Evolutionary conservation across 257 asterid genomes (phyloP).

Genomic region (Cruciata laevipes): DNA sequence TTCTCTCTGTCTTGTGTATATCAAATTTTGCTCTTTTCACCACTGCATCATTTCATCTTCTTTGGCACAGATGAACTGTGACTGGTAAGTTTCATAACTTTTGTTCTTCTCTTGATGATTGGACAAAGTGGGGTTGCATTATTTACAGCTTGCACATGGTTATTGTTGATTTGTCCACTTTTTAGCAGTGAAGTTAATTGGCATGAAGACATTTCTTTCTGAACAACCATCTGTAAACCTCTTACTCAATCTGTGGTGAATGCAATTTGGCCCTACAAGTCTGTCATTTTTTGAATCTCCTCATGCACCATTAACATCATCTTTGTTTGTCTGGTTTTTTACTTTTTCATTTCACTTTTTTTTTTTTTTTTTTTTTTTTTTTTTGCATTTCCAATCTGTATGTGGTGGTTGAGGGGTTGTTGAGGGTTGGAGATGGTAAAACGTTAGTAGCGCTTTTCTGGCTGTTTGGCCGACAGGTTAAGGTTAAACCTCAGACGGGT

Average conservation of each 20-base stretch:
- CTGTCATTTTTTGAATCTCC: constrained; percentile 6
- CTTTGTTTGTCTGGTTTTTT: background rate
- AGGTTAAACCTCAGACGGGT: constrained; percentile 7
- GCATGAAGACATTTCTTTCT: constrained; percentile 21
- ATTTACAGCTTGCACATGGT: constrained; percentile 26
- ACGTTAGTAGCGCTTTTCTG: constrained; percentile 10
- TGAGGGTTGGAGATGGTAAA: constrained; percentile 23
- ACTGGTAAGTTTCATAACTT: constrained; percentile 17
- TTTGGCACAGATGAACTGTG: constrained; percentile 12
- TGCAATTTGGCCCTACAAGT: constrained; percentile 18
- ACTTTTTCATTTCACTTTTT: too few relatives aligned
- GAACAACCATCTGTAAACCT: constrained; percentile 14
- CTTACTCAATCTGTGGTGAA: constrained; percentile 18
- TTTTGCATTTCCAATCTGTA: background rate
- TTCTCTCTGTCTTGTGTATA: background rate
- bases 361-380: background rate
- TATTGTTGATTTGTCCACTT: constrained; percentile 10
- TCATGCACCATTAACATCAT: constrained; percentile 2
- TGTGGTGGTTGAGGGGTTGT: constrained; percentile 21
- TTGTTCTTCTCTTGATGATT: constrained; percentile 18
- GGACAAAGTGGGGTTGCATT: constrained; percentile 18
- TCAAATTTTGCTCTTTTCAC: background rate
- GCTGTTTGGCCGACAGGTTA: constrained; percentile 1
- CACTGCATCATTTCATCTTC: constrained; percentile 7
- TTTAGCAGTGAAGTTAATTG: constrained; percentile 13